phyloP scores from a whole-genome alignment of 116 monocot genomes.

The Posidonia oceanica region DNA sequence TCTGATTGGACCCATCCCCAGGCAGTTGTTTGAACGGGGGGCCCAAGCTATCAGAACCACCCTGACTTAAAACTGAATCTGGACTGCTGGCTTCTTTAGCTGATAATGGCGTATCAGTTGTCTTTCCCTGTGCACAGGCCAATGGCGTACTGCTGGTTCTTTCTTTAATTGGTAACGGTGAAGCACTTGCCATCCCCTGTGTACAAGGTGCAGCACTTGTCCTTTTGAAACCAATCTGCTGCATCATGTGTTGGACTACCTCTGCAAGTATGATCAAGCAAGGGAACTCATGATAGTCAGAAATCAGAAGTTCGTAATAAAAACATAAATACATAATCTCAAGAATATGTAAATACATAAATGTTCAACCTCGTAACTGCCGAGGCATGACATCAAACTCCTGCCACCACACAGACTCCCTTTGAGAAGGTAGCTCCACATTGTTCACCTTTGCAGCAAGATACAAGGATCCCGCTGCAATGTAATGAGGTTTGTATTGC shows the following conservation, averaged over 20 bases:
- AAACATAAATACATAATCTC: background rate
- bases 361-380: slow-evolving; percentile 63
- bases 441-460: slow-evolving; percentile 77
- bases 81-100: slow-evolving; percentile 35
- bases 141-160: background rate
- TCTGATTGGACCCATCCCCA: slow-evolving; percentile 2
- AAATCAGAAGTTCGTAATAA: background rate
- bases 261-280: slow-evolving; percentile 18
- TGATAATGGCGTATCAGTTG: slow-evolving; percentile 4
- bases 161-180: slow-evolving; percentile 7
- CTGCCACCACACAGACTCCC: slow-evolving; percentile 78
- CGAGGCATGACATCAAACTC: slow-evolving; percentile 76
- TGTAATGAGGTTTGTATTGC: slow-evolving; percentile 84
- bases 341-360: background rate
- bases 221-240: slow-evolving; percentile 23
- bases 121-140: slow-evolving; percentile 6
- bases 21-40: slow-evolving; percentile 7
- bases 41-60: slow-evolving; percentile 19
- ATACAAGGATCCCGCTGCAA: slow-evolving; percentile 87
- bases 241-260: slow-evolving; percentile 44
- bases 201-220: background rate
- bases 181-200: slow-evolving; percentile 9
- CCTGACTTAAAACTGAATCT: slow-evolving; percentile 40
- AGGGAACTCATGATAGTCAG: background rate
- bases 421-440: slow-evolving; percentile 70